Base-by-base conservation (phyloP, 148 eudicot species). In the Rhododendron ferrugineum region DNA sequence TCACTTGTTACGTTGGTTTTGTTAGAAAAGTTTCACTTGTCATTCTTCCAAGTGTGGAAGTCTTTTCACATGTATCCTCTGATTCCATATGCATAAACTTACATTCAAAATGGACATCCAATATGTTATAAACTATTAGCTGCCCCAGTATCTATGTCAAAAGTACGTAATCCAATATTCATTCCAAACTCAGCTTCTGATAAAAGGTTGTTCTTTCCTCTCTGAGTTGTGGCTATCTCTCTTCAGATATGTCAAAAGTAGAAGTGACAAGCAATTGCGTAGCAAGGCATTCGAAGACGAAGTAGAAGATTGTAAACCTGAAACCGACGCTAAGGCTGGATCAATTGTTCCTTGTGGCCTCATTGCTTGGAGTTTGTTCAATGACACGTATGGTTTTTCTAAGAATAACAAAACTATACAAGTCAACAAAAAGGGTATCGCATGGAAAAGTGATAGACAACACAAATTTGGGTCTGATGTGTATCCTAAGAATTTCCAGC, bases 351-450 rank as follows among this genome's bases (percentile, higher is more conserved):
- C 98, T 56, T 94, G 98, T 89, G 98, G 98, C 34, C 89, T 93
- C 84, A 87, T 94, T 70, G 94, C 98, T 36, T 94, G 98, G 98
- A 94, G 98, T 85, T 91, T 94, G 83, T 94, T 94, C 78, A 94
- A 94, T 82, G 95, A 94, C 79, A 89, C 94, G 1, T 94, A 92
- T 50, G 81, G 87, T 81, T 93, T 94, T 80, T 86, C 83, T 18
- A 28, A 56, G 46, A 77, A 72, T 75, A 20, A 32, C n/a, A 50
- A 42, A 30, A 14, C 8, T 11, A 34, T 94, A 23, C 86, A 85
- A 78, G 91, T 94, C 40, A 89, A 91, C 64, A 89, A 92, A 64
- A 93, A 91, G 85, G 86, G 85, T 84, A 94, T 94, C 75, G 93
- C 98, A 32, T 94, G 98, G 98, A 79, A 85, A 62, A 94, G 98